Evolutionary conservation across 2,329 filamentous ascomycete genomes (phyloP), one percentile per base, ranked within the genome.

Genomic region (Endothia cerciana): DNA sequence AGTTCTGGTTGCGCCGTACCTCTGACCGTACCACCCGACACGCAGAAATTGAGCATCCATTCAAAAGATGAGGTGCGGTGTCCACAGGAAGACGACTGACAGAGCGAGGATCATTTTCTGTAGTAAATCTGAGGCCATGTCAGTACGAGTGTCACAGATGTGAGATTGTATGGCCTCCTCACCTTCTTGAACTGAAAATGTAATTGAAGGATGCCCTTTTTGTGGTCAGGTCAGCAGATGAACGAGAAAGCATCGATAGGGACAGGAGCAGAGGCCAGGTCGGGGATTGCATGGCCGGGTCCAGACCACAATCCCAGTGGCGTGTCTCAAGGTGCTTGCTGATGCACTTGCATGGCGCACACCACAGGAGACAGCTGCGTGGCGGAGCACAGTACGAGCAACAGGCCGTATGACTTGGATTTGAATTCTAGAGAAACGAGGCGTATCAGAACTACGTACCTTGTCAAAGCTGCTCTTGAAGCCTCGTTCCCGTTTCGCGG

Each of bases 101-200:
- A 15, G n/a, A 28, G 33, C 19, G 38, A 4, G 10, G 58, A 70
- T 77, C 77, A 86, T 73, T 86, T 86, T 68, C 84, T 77, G 76
- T 87, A 87, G 71, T 85, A 87, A 70, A 87, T 82, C 84, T 84
- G 71, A 69, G 61, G 64, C 59, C 60, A 4, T 19, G 68, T 74
- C 63, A 73, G 70, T 55, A 43, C 41, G 43, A 8, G 19, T 36
- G 45, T 28, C 28, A 40, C 40, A 13, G 17, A 36, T 11, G 2
- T 45, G 47, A 25, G 55, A 62, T 41, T 65, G 61, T 22, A 58
- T 62, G 64, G 64, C 71, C 78, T 74, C 47, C 65, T 53, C 78
- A 96, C 93, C 88, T 97, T 97, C 79, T 98, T 99, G 84, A 98
- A 97, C 78, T 97, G 94, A 77, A 99, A 99, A 77, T 98, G 94